These are phyloP conservation scores for Aspergillus haitiensis DNA, from an alignment of 495 filamentous ascomycete genomes.

Conservation along the genomic window DNA sequence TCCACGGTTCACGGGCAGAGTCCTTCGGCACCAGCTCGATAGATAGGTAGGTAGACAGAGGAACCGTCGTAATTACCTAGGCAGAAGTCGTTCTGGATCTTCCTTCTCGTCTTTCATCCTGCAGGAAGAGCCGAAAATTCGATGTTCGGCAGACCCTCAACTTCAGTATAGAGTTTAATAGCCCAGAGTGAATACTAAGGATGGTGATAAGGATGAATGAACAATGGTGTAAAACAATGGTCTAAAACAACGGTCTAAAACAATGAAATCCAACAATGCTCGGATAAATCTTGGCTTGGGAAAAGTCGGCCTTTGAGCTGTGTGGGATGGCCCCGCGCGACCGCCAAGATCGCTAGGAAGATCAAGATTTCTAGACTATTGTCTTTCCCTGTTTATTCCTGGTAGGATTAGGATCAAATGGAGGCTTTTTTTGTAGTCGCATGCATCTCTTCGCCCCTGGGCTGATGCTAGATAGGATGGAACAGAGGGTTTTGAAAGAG, in stretches of 20 bases:
- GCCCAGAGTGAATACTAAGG: background rate
- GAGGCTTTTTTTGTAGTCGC: background rate
- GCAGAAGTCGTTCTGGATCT: background rate
- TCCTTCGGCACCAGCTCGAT: background rate
- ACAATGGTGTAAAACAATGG: too few species aligned
- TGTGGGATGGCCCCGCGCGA: background rate
- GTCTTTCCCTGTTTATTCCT: slow-evolving; percentile 6
- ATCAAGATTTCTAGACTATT: slow-evolving; percentile 21
- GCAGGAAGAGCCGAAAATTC: background rate
- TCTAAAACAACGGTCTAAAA: background rate
- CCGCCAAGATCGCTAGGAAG: slow-evolving; percentile 26
- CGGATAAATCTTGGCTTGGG: background rate
- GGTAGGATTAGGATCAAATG: background rate
- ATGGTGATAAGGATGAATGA: too few species aligned
- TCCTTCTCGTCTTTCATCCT: background rate
- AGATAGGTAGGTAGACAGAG: background rate
- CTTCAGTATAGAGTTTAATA: background rate
- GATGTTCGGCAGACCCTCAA: background rate
- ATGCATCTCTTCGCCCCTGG: background rate
- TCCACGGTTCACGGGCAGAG: too few species aligned
- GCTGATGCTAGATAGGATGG: background rate
- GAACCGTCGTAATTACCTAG: too few species aligned
- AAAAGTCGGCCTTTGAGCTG: background rate
- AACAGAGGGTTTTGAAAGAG: background rate
- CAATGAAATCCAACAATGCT: background rate